Percentiles rank a stretch among this genome's conserved stretches.
These are phyloP conservation scores for Immersiella caudata DNA, from an alignment of 495 filamentous ascomycete species.

Conservation along the genomic window DNA sequence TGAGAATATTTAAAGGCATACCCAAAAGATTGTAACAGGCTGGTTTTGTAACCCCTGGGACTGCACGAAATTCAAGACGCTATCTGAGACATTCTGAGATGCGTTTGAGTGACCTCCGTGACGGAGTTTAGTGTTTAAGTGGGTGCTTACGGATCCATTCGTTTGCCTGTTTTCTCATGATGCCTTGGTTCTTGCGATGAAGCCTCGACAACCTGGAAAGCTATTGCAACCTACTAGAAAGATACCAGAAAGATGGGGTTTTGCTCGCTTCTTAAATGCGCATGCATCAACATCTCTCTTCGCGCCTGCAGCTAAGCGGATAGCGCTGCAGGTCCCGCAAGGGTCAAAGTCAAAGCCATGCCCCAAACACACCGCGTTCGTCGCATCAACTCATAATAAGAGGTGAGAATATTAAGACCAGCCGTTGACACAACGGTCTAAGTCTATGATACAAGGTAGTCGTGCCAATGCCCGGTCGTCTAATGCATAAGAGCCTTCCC, in stretches of 20 bases:
- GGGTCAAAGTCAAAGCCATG: not conserved
- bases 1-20: too few relatives aligned
- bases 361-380: not conserved
- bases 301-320: not conserved
- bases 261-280: not conserved
- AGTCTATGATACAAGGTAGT: slow-evolving; percentile 22
- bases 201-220: too few relatives aligned
- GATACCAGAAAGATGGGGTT: not conserved
- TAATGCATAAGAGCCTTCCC: slow-evolving; percentile 19
- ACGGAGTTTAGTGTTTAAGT: too few relatives aligned
- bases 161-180: too few relatives aligned
- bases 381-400: not conserved
- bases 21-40: too few relatives aligned
- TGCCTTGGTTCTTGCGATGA: too few relatives aligned
- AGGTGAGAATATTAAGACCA: slow-evolving; percentile 18
- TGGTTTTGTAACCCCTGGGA: too few relatives aligned
- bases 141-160: too few relatives aligned
- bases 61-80: too few relatives aligned
- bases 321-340: not conserved
- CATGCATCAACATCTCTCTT: not conserved
- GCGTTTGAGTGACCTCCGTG: too few relatives aligned
- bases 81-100: too few relatives aligned
- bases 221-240: not conserved
- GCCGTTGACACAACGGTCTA: slow-evolving; percentile 13
- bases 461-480: slow-evolving; percentile 16